Base-by-base conservation (phyloP, 176 grass and related monocot species). In the Aegilops umbellulata region DNA sequence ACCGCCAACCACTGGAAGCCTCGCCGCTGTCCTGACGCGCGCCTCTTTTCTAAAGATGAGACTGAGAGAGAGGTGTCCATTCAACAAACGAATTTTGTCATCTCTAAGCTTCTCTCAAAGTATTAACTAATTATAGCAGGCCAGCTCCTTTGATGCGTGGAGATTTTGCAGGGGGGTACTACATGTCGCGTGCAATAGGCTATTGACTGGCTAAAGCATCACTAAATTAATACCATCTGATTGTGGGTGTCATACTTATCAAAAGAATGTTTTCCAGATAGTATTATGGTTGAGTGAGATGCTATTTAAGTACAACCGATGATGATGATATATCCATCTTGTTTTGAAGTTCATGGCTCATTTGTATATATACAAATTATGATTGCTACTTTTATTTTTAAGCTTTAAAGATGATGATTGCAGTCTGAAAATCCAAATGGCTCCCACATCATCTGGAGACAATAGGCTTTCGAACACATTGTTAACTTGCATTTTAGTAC, bases 1-100 rank as follows among this genome's bases (percentile, higher is more conserved):
- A 95, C 88, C 32, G 76, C 75, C 86, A 94, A 84, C 85, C 76
- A 92, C 90, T 89, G 22, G 85, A 90, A 97, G 85, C 81, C 84
- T 90, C 80, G 64, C 73, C 71, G 58, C 80, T 80, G 39, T 78
- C 84, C 65, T 47, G 46, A 72, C 60, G 76, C 78, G 31, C 29
- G 30, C 31, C 70, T 44, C 84, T 91, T 89, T 89, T 73, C 67
- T 90, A 86, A 90, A 89, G 83, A 46, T 61, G 82, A 82, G 85
- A 74, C 60, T 63, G 79, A 65, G 65, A 60, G 76, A 79, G 39
- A 75, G 15, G 15, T 26, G 41, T 22, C 79, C 62, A 67, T 81
- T 81, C 79, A 49, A 49, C 62, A 41, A 67, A 62, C 55, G 69
- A 42, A 74, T 83, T 83, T 83, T 74, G 68, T 42, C 68, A 83